phyloP scores from a whole-genome alignment of 2,329 filamentous ascomycete genomes.

The Conoideocrella luteorostrata region DNA sequence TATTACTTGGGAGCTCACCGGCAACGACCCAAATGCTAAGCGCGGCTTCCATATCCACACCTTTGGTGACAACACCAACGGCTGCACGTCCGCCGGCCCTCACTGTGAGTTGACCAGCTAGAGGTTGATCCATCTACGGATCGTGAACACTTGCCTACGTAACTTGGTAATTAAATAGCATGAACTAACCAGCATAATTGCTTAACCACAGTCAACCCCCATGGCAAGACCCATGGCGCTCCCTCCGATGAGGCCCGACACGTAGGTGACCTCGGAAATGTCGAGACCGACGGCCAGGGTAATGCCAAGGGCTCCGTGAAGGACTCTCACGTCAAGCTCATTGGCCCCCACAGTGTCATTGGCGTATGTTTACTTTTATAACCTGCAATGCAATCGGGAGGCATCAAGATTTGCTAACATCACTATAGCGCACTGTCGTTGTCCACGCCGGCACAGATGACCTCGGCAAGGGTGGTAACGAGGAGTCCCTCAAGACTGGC shows the following conservation, averaged over 20 bases:
- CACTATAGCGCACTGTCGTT: slow-evolving; percentile 76
- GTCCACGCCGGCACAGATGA: slow-evolving; percentile 94
- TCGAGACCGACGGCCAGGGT: slow-evolving; percentile 89
- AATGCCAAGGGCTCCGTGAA: slow-evolving; percentile 74
- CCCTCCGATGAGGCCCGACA: slow-evolving; percentile 79
- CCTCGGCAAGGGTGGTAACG: slow-evolving; percentile 83
- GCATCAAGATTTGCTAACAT: slow-evolving; percentile 4
- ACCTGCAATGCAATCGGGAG: neutral
- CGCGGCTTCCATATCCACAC: slow-evolving; percentile 98
- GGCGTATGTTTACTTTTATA: slow-evolving; percentile 56
- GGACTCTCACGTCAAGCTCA: slow-evolving; percentile 88
- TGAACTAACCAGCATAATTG: neutral
- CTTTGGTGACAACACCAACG: slow-evolving; percentile 99
- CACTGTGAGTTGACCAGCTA: slow-evolving; percentile 64
- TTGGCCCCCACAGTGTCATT: slow-evolving; percentile 89
- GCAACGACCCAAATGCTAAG: slow-evolving; percentile 90
- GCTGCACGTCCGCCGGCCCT: slow-evolving; percentile 95
- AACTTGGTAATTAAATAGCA: no score
- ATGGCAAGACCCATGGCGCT: slow-evolving; percentile 85
- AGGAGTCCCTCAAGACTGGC: slow-evolving; percentile 97
- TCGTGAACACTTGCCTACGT: no score
- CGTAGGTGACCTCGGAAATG: slow-evolving; percentile 96
- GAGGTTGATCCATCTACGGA: slow-evolving; percentile 11
- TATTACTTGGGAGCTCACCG: slow-evolving; percentile 86
- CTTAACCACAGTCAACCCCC: slow-evolving; percentile 75